These are phyloP conservation scores for Phlebiopsis gigantea DNA, from an alignment of 768 basidiomycete genomes.

Conservation along the genomic window DNA sequence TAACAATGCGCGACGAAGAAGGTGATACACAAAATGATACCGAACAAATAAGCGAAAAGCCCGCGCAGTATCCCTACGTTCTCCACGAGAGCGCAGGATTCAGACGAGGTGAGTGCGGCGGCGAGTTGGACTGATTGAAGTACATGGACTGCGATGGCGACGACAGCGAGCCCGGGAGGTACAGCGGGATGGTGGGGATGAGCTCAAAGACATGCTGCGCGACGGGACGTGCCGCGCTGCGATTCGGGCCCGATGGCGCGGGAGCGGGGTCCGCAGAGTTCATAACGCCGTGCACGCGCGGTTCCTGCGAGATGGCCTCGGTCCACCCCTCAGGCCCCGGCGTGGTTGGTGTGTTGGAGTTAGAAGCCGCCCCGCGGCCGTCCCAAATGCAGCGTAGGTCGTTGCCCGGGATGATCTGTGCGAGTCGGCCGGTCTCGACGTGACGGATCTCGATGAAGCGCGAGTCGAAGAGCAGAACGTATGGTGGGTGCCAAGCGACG, in stretches of 20 bases:
- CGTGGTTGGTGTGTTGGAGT: conserved; percentile 20
- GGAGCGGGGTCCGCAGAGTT: conserved; percentile 38
- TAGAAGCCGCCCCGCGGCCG: conserved; percentile 48
- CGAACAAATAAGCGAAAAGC: background rate
- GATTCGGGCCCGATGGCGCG: conserved; percentile 25
- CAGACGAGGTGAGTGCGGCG: conserved; percentile 31
- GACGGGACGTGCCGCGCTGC: conserved; percentile 37
- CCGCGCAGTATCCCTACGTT: background rate
- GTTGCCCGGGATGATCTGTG: conserved; percentile 79
- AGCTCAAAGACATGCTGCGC: conserved; percentile 77
- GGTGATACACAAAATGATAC: background rate
- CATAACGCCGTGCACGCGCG: conserved; percentile 86
- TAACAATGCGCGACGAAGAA: background rate
- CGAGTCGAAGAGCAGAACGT: conserved; percentile 81
- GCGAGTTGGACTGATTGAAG: conserved; percentile 30
- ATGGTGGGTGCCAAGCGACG: conserved; percentile 86
- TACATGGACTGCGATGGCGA: conserved; percentile 34
- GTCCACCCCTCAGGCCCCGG: conserved; percentile 44
- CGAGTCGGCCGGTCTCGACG: conserved; percentile 44
- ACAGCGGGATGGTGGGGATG: conserved; percentile 70
- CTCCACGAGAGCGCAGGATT: conserved; percentile 26
- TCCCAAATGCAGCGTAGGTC: conserved; percentile 90
- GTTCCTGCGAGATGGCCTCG: conserved; percentile 61
- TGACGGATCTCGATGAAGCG: conserved; percentile 91
- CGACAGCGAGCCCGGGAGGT: conserved; percentile 45